Conservation (phyloP, 2,329 filamentous ascomycete species). For the Fusarium burgessii region DNA sequence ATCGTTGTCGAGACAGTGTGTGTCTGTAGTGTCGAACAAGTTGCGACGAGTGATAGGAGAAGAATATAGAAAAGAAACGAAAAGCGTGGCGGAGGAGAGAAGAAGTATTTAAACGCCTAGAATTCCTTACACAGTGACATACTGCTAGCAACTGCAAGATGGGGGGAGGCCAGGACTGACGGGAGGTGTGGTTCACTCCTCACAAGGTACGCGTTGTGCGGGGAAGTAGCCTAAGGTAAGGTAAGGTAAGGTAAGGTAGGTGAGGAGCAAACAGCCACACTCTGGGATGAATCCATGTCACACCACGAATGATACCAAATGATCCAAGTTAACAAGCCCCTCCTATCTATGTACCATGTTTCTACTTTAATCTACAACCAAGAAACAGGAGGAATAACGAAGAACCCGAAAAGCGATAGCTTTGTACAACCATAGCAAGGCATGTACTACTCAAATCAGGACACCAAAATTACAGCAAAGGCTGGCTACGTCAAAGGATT, state of each 20-base stretch:
- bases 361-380: neutral
- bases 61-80: neutral
- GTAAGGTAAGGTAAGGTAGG: neutral
- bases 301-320: conserved; percentile 27
- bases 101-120: conserved; percentile 44
- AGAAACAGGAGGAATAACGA: neutral
- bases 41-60: conserved; percentile 10
- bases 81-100: conserved; percentile 14
- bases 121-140: conserved; percentile 8
- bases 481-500: conserved; percentile 10
- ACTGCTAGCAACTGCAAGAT: neutral
- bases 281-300: conserved; percentile 33
- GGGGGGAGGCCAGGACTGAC: neutral
- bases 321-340: conserved; percentile 2
- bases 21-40: conserved; percentile 12
- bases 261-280: conserved; percentile 30
- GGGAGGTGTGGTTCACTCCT: conserved; percentile 9
- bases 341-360: neutral
- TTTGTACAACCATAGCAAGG: neutral
- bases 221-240: conserved; percentile 29
- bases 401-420: neutral
- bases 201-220: conserved; percentile 28
- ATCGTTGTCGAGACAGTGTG: neutral
- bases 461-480: neutral
- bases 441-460: neutral